Evolutionary conservation across 495 filamentous ascomycete species (phyloP).

Genomic region (Penicillium egyptiacum): DNA sequence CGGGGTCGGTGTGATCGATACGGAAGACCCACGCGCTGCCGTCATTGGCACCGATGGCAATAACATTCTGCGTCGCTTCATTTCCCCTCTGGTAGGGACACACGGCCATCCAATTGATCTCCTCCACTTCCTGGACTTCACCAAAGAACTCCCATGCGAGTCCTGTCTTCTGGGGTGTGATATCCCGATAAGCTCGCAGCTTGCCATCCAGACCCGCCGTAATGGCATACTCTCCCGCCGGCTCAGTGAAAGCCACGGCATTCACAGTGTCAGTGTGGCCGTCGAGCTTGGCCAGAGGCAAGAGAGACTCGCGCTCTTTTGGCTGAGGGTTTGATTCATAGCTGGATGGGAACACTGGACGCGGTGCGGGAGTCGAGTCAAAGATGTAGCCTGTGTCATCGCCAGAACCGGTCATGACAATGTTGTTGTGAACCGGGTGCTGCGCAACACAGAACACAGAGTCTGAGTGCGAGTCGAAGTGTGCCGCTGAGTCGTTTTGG

Average conservation of each 20-base stretch:
- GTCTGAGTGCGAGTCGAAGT: constrained; percentile 87
- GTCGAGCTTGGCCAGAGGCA: constrained; percentile 65
- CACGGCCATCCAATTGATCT: constrained; percentile 85
- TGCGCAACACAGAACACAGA: constrained; percentile 91
- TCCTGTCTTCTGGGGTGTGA: constrained; percentile 41
- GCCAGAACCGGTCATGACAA: constrained; percentile 87
- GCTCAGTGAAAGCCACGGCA: constrained; percentile 78
- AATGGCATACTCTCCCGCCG: constrained; percentile 78
- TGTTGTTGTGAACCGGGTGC: constrained; percentile 74
- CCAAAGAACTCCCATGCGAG: constrained; percentile 61
- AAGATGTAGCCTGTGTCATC: constrained; percentile 81
- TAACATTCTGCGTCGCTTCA: constrained; percentile 67
- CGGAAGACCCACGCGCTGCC: constrained; percentile 94
- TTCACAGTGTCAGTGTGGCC: constrained; percentile 92
- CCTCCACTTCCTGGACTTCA: constrained; percentile 81
- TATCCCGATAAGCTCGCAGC: constrained; percentile 55
- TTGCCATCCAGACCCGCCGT: constrained; percentile 84
- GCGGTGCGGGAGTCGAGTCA: constrained; percentile 61
- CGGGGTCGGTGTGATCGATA: constrained; percentile 63
- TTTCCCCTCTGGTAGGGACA: constrained; percentile 64
- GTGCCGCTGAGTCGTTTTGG: constrained; percentile 86
- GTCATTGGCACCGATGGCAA: constrained; percentile 90
- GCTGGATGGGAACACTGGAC: constrained; percentile 68
- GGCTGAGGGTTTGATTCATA: constrained; percentile 68
- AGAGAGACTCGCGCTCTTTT: constrained; percentile 56